Percentiles rank a stretch among this genome's conserved stretches.
Evolutionary conservation across 148 eudicot species (phyloP).

Genomic region (Fagopyrum esculentum): DNA sequence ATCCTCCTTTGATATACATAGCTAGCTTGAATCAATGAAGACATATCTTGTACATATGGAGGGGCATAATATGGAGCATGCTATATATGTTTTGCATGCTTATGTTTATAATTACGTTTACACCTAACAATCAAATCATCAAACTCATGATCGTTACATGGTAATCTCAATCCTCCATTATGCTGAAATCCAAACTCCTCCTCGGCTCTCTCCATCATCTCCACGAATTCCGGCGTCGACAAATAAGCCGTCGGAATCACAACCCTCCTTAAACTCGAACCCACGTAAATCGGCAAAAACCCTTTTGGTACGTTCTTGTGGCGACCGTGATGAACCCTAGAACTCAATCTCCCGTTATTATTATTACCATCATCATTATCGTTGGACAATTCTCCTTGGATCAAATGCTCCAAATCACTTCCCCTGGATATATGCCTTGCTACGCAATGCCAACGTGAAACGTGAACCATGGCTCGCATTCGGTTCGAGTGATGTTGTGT

Average conservation of each 20-base stretch:
- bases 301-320: slow-evolving; percentile 16
- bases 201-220: slow-evolving; percentile 15
- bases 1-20: no score
- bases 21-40: no score
- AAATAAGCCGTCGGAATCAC: slow-evolving; percentile 20
- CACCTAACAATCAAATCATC: slow-evolving; percentile 9
- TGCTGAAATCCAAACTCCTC: slow-evolving; percentile 24
- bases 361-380: no score
- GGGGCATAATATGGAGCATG: no score
- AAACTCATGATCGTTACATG: slow-evolving; percentile 17
- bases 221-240: slow-evolving; percentile 20
- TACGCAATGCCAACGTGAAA: background rate
- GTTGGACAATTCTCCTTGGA: background rate
- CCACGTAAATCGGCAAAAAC: slow-evolving; percentile 19
- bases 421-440: background rate
- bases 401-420: background rate
- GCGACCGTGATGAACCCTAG: background rate
- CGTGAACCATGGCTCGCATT: background rate
- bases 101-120: background rate
- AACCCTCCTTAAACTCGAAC: slow-evolving; percentile 16
- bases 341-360: background rate
- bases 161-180: slow-evolving; percentile 19
- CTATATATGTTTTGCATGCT: background rate
- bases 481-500: no score
- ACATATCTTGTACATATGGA: no score